Conservation (phyloP, 139 green algal genomes). For the Spirogloea muscicola region DNA sequence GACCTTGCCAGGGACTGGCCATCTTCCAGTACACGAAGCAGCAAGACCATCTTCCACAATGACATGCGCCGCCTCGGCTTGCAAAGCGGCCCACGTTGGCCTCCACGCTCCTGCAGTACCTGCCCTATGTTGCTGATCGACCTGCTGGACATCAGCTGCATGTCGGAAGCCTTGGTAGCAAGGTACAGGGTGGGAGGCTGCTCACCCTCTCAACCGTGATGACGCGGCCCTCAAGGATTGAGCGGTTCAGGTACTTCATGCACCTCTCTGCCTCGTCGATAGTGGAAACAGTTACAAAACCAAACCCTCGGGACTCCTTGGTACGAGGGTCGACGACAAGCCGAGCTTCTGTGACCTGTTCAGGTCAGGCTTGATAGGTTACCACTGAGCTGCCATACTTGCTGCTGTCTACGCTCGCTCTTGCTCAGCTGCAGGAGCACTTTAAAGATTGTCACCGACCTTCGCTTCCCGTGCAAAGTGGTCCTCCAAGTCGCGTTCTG, state of each 20-base stretch:
- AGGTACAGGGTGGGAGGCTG: neutral
- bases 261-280: conserved; percentile 38
- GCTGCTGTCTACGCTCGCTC: no score
- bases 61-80: neutral
- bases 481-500: conserved; percentile 35
- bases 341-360: conserved; percentile 28
- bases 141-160: neutral
- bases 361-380: neutral
- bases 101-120: neutral
- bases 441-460: conserved; percentile 19
- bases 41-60: neutral
- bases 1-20: no score
- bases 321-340: conserved; percentile 44
- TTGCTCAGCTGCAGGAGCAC: no score
- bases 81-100: neutral
- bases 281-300: conserved; percentile 45
- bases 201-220: conserved; percentile 42
- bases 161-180: neutral
- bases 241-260: conserved; percentile 45
- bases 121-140: neutral
- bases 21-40: conserved; percentile 5
- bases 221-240: conserved; percentile 39
- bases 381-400: neutral
- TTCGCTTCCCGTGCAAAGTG: conserved; percentile 45
- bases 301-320: conserved; percentile 40